Evolutionary conservation across 2,329 filamentous ascomycete genomes (phyloP).

Genomic region (Fusarium camptoceras): DNA sequence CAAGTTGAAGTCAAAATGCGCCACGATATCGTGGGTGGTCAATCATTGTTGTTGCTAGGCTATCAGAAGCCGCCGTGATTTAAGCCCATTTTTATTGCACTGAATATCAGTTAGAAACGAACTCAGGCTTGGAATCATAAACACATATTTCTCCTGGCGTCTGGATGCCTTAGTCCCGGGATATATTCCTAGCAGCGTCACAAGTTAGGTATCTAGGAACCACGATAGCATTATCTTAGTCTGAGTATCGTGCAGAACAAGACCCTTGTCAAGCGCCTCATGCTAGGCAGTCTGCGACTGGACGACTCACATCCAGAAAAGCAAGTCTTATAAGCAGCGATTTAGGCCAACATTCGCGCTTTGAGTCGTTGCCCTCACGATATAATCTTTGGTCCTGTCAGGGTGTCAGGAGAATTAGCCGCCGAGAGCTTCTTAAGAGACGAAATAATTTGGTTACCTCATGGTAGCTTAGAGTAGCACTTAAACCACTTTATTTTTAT

Average conservation of each 20-base stretch:
- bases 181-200: background rate
- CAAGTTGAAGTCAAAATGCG: conserved; percentile 5
- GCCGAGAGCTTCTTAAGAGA: too few relatives aligned
- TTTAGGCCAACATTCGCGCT: background rate
- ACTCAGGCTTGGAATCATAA: background rate
- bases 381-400: background rate
- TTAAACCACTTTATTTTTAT: background rate
- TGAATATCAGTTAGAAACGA: background rate
- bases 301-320: background rate
- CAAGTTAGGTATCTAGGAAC: background rate
- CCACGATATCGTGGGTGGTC: conserved; percentile 6
- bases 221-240: background rate
- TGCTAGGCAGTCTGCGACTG: background rate
- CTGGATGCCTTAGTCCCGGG: background rate
- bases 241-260: background rate
- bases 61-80: too few relatives aligned
- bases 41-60: background rate
- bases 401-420: too few relatives aligned
- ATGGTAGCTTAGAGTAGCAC: background rate
- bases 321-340: background rate
- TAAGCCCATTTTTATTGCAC: background rate
- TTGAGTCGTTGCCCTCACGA: background rate
- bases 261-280: background rate
- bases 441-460: background rate
- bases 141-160: background rate